Evolutionary conservation across 2,329 filamentous ascomycete species (phyloP).

Genomic region (Xylariaceae sp.): DNA sequence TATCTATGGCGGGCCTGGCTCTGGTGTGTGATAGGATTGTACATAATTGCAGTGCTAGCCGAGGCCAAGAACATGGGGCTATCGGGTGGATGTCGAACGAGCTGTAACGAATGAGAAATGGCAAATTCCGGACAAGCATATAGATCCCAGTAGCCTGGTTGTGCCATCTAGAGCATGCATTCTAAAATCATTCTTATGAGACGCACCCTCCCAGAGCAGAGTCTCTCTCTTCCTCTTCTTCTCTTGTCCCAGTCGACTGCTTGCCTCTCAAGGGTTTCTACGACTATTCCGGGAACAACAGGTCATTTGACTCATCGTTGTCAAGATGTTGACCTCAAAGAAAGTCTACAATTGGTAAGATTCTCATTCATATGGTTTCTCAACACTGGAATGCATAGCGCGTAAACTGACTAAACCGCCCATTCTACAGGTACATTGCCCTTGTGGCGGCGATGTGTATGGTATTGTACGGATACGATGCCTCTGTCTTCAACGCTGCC

Average conservation of each 20-base stretch:
- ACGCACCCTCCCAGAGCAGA: not conserved
- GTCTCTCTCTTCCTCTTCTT: not conserved
- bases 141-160: slow-evolving; percentile 11
- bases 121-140: slow-evolving; percentile 5
- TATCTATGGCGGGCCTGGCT: not conserved
- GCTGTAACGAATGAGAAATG: slow-evolving; percentile 3
- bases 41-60: slow-evolving; percentile 1
- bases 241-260: not conserved
- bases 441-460: slow-evolving; percentile 75
- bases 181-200: slow-evolving; percentile 8
- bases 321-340: slow-evolving; percentile 45
- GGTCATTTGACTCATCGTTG: slow-evolving; percentile 15
- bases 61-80: slow-evolving; percentile 10
- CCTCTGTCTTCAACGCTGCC: slow-evolving; percentile 74
- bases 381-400: slow-evolving; percentile 1
- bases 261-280: not conserved
- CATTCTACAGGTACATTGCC: slow-evolving; percentile 64
- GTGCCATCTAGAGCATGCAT: not conserved
- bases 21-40: not conserved
- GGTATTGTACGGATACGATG: slow-evolving; percentile 78
- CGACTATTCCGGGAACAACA: not conserved
- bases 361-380: not conserved
- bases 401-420: slow-evolving; percentile 1
- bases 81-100: slow-evolving; percentile 7
- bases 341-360: slow-evolving; percentile 54